Percentiles rank a stretch among this genome's conserved stretches.
Evolutionary conservation across 768 basidiomycete genomes (phyloP).

Genomic region (Plicaturopsis crispa): DNA sequence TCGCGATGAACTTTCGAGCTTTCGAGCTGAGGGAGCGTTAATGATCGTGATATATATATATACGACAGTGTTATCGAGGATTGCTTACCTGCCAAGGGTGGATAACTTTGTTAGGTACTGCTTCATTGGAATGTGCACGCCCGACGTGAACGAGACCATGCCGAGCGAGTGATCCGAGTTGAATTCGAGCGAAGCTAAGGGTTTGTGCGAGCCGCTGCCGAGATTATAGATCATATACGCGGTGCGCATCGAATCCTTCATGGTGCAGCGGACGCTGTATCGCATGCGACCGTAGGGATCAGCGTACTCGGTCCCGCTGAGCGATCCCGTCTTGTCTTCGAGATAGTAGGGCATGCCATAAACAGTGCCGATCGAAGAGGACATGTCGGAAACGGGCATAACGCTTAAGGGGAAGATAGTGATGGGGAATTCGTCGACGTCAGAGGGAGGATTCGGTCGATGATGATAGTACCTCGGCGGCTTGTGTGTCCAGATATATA

Average conservation of each 20-base stretch:
- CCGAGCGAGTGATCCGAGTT: constrained; percentile 43
- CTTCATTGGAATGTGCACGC: constrained; percentile 29
- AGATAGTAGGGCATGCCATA: constrained; percentile 58
- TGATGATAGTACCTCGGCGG: no score
- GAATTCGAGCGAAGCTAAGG: constrained; percentile 44
- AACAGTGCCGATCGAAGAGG: no score
- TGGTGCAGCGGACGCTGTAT: constrained; percentile 41
- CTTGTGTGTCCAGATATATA: no score
- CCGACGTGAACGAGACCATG: constrained; percentile 36
- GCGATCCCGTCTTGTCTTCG: constrained; percentile 50
- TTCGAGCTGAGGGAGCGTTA: constrained; percentile 24
- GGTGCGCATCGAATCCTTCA: constrained; percentile 29
- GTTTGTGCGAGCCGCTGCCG: constrained; percentile 20
- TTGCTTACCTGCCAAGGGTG: constrained; percentile 34
- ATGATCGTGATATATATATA: constrained; percentile 3
- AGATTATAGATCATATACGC: constrained; percentile 50
- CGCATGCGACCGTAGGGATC: constrained; percentile 59
- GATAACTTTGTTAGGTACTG: constrained; percentile 40
- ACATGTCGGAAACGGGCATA: no score
- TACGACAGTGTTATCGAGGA: constrained; percentile 2
- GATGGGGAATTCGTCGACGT: no score
- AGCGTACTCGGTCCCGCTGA: constrained; percentile 48
- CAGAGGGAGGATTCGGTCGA: no score
- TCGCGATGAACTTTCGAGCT: constrained; percentile 45
- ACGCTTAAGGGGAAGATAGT: no score